These are phyloP conservation scores for Wickerhamiella kazuoi DNA, from an alignment of 805 yeast genomes.

Conservation along the genomic window DNA sequence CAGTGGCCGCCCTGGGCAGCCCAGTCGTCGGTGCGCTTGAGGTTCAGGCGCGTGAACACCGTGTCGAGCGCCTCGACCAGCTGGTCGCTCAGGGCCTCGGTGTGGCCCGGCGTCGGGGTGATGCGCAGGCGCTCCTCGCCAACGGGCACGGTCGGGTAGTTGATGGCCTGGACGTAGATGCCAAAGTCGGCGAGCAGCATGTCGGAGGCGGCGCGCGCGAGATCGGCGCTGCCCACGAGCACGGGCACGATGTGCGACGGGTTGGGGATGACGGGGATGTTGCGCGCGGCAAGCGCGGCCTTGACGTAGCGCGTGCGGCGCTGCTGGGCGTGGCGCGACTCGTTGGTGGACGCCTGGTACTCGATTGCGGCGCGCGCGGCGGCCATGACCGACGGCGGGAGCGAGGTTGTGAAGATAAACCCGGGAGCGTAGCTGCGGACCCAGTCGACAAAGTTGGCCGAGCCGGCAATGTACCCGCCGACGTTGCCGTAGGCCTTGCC, in stretches of 20 bases:
- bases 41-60: slow-evolving; percentile 55
- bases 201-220: slow-evolving; percentile 85
- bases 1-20: slow-evolving; percentile 68
- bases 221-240: slow-evolving; percentile 82
- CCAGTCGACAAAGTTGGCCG: slow-evolving; percentile 75
- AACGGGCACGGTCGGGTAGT: slow-evolving; percentile 92
- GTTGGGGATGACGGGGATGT: slow-evolving; percentile 91
- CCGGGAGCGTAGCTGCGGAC: slow-evolving; percentile 93
- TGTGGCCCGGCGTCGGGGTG: slow-evolving; percentile 98
- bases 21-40: slow-evolving; percentile 69
- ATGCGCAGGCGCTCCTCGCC: slow-evolving; percentile 93
- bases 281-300: slow-evolving; percentile 42
- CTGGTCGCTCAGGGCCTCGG: slow-evolving; percentile 53
- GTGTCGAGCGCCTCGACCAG: slow-evolving; percentile 64
- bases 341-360: slow-evolving; percentile 58
- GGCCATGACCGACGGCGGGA: slow-evolving; percentile 97
- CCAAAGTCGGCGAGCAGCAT: slow-evolving; percentile 63
- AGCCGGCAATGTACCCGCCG: slow-evolving; percentile 95
- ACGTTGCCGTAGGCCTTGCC: slow-evolving; percentile 96
- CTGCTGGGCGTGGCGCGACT: slow-evolving; percentile 73
- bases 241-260: slow-evolving; percentile 96
- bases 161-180: slow-evolving; percentile 94
- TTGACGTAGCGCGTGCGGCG: slow-evolving; percentile 73
- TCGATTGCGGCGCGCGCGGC: slow-evolving; percentile 81
- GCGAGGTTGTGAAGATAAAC: slow-evolving; percentile 86